Conservation (phyloP, 2,329 filamentous ascomycete species). For the Diaporthe sp. region DNA sequence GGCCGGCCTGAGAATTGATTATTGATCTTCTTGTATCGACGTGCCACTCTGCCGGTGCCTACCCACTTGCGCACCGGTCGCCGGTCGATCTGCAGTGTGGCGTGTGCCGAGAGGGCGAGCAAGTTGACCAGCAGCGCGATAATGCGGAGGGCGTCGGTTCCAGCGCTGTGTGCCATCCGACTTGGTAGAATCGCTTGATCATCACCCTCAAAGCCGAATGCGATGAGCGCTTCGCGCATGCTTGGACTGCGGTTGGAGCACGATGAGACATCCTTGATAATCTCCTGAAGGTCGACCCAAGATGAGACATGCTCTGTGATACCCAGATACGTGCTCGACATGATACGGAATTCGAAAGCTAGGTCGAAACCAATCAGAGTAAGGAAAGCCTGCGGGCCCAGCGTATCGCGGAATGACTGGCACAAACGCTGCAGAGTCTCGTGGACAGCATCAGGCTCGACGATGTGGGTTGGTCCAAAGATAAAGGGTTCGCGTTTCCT, state of each 20-base stretch:
- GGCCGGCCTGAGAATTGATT: slow-evolving; percentile 14
- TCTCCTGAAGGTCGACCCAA: slow-evolving; percentile 24
- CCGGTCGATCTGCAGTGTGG: background rate
- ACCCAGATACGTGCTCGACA: slow-evolving; percentile 19
- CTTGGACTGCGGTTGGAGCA: slow-evolving; percentile 13
- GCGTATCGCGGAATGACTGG: slow-evolving; percentile 3
- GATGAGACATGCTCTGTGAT: slow-evolving; percentile 18
- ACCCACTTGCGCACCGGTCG: slow-evolving; percentile 16
- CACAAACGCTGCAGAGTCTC: slow-evolving; percentile 14
- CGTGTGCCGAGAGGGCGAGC: background rate
- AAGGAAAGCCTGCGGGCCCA: slow-evolving; percentile 2
- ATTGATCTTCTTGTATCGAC: background rate
- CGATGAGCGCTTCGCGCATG: slow-evolving; percentile 8
- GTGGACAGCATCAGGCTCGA: slow-evolving; percentile 19
- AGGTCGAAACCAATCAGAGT: slow-evolving; percentile 23
- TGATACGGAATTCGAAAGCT: slow-evolving; percentile 17
- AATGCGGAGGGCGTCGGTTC: slow-evolving; percentile 14
- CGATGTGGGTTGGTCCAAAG: slow-evolving; percentile 12
- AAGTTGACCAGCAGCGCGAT: slow-evolving; percentile 11
- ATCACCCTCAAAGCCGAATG: slow-evolving; percentile 19
- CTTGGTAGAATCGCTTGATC: slow-evolving; percentile 6
- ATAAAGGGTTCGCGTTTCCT: background rate
- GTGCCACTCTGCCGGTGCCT: background rate
- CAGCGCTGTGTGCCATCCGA: slow-evolving; percentile 8
- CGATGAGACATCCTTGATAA: slow-evolving; percentile 18